phyloP scores from a whole-genome alignment of 1,284 basidiomycete genomes.

The Amylostereum areolatum region DNA sequence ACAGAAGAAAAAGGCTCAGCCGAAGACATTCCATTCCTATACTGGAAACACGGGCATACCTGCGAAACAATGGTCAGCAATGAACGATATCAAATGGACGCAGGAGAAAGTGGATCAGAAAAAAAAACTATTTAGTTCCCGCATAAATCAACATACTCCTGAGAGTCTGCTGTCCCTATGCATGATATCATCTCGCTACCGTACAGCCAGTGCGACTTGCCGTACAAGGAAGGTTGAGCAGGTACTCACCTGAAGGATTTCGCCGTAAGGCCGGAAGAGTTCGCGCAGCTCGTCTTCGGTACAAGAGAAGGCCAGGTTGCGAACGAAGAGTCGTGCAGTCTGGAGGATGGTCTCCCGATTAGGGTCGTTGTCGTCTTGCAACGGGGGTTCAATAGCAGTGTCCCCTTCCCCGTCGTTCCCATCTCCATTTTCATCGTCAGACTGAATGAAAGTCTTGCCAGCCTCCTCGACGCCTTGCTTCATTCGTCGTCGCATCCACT shows the following conservation, averaged over 20 bases:
- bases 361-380: constrained; percentile 29
- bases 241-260: constrained; percentile 61
- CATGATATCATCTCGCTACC: constrained; percentile 39
- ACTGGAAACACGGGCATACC: too few species aligned
- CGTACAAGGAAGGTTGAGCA: constrained; percentile 1
- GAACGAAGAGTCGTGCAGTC: constrained; percentile 83
- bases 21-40: not conserved
- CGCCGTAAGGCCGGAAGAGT: constrained; percentile 71
- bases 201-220: not conserved
- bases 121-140: too few species aligned
- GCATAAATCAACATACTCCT: too few species aligned
- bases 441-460: constrained; percentile 48
- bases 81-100: too few species aligned
- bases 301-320: constrained; percentile 86
- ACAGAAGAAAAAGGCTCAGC: constrained; percentile 3
- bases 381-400: constrained; percentile 5
- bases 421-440: constrained; percentile 48
- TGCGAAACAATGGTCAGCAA: too few species aligned
- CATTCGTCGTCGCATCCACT: constrained; percentile 72
- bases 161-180: constrained; percentile 70
- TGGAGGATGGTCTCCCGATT: constrained; percentile 64
- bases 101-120: too few species aligned
- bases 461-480: constrained; percentile 38
- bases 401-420: constrained; percentile 14
- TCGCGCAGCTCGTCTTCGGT: constrained; percentile 66